Evolutionary conservation across 2,329 filamentous ascomycete species (phyloP), one percentile per base, ranked within the genome.

Genomic region (Trichoderma breve): DNA sequence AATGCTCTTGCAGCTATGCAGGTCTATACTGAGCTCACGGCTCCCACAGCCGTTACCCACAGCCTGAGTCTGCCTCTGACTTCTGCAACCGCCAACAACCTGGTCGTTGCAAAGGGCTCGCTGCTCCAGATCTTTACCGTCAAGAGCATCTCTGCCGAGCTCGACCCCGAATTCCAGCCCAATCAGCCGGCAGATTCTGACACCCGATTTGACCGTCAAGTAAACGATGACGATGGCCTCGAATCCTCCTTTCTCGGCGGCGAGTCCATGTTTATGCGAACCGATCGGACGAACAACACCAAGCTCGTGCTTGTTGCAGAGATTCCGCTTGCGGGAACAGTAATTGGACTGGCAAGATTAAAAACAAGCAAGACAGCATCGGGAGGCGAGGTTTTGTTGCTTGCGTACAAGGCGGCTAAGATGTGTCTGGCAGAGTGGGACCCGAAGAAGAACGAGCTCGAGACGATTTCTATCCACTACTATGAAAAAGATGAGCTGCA

Each of bases 381-480:
- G 26, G 93, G 93, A 21, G 95, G 93, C 72, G 93, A 98, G 73
- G 92, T 92, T 61, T 86, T 99, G 70, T 84, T 99, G 70, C 82
- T 98, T 71, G 92, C 94, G 0, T 92, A 95, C 82, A 92, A 92
- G 78, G 94, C 97, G 82, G 96, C 96, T 55, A 97, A 97, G 83
- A 87, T 98, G 79, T 97, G 93, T 81, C 86, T 99, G 81, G 87
- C 97, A 71, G 93, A 98, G 83, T 99, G 96, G 96, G 93, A 98
- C 80, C 90, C 93, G 9, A 90, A 92, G 79, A 90, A 89, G 75
- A 87, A 93, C 81, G 89, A 89, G 66, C 90, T 98, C 76, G 91
- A 92, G 76, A 98, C 95, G 68, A 89, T 96, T 74, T 98, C 95
- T 66, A 95, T 99, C 77, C 96, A 99, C 84, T 98, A 95, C 86